Conservation (phyloP, 2,329 filamentous ascomycete genomes). For the Dactylellina sp. region DNA sequence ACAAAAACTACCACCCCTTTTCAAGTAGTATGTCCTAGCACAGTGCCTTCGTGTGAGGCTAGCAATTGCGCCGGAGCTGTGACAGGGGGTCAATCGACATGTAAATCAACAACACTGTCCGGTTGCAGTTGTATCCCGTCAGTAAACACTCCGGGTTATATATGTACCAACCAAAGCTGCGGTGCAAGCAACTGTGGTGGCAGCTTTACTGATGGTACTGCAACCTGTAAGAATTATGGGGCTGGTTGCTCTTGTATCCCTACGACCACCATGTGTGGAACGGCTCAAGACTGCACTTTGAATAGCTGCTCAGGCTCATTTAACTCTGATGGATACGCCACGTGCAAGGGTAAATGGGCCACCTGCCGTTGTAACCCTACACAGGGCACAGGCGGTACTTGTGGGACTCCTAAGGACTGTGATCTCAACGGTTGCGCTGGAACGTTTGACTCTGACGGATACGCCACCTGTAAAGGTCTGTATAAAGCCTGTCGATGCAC, state of each 20-base stretch:
- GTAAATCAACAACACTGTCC: conserved; percentile 15
- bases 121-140: conserved; percentile 28
- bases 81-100: conserved; percentile 9
- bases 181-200: conserved; percentile 22
- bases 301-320: conserved; percentile 28
- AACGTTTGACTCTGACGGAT: conserved; percentile 25
- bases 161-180: conserved; percentile 21
- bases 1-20: conserved; percentile 34
- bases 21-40: conserved; percentile 26
- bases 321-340: conserved; percentile 21
- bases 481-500: conserved; percentile 14
- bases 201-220: conserved; percentile 26
- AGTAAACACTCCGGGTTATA: conserved; percentile 27
- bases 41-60: conserved; percentile 29
- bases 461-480: conserved; percentile 26
- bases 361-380: conserved; percentile 40
- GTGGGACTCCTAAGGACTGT: conserved; percentile 14
- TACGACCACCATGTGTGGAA: conserved; percentile 31
- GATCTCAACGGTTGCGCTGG: conserved; percentile 27
- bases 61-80: conserved; percentile 29
- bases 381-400: conserved; percentile 10
- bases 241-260: conserved; percentile 24
- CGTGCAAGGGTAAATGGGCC: conserved; percentile 30
- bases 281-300: conserved; percentile 14
- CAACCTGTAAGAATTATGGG: conserved; percentile 32